These are phyloP conservation scores for Aspergillus diversus DNA, from an alignment of 495 filamentous ascomycete species.

Conservation along the genomic window DNA sequence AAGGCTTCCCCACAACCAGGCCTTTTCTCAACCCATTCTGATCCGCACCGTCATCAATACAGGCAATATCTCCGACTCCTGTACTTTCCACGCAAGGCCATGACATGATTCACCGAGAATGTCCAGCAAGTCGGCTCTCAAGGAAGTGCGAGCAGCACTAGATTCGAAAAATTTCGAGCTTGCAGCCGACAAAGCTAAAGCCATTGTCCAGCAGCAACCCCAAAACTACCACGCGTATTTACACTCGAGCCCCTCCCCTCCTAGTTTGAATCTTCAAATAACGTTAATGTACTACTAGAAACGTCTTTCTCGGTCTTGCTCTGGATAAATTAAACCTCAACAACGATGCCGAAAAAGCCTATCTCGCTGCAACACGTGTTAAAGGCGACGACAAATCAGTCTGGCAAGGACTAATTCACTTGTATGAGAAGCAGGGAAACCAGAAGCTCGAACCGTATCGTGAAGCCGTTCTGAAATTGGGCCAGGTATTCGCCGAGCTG, in stretches of 20 bases:
- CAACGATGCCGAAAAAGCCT: conserved; percentile 73
- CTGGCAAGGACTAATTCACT: conserved; percentile 87
- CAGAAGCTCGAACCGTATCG: conserved; percentile 75
- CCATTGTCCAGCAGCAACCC: conserved; percentile 69
- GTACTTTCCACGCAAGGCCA: conserved; percentile 20
- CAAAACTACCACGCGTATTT: conserved; percentile 81
- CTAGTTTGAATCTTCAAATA: neutral
- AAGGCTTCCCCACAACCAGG: conserved; percentile 27
- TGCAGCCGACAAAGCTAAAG: conserved; percentile 68
- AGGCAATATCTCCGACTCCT: neutral
- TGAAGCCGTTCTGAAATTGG: conserved; percentile 68
- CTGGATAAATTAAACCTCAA: conserved; percentile 72
- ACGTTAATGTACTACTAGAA: conserved; percentile 44
- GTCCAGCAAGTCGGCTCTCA: conserved; percentile 78
- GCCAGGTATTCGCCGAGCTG: conserved; percentile 69
- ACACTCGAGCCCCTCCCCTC: neutral
- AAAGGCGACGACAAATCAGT: conserved; percentile 68
- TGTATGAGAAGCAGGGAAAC: conserved; percentile 77
- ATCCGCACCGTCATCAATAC: conserved; percentile 3
- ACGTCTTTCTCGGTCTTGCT: conserved; percentile 81
- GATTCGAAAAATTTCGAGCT: conserved; percentile 79
- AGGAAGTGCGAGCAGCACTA: conserved; percentile 78
- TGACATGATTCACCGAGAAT: conserved; percentile 35
- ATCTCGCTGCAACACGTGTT: conserved; percentile 70
- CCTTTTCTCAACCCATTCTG: conserved; percentile 17